Evolutionary conservation across 2,329 filamentous ascomycete species (phyloP), one percentile per base, ranked within the genome.

Genomic region (Metarhizium humberi): DNA sequence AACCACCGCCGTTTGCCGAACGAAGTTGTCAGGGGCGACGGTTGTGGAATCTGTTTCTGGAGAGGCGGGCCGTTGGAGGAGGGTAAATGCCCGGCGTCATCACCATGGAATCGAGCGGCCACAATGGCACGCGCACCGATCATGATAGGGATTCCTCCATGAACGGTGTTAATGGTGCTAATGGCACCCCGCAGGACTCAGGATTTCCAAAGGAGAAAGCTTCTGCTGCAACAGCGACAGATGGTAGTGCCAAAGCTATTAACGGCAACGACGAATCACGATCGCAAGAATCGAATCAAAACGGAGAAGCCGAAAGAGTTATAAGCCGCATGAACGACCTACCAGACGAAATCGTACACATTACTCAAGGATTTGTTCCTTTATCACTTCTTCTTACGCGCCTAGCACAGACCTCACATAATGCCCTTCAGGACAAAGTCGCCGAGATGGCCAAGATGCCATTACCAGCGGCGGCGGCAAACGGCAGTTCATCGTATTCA

Each of bases 321-420:
- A 36, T 18, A 54, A 56, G 36, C 11, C 53, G 73, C 57, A 78
- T 83, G 73, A 80, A 82, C 64, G 76, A 84, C 57, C 69, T 84
- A 1, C 82, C 82, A 11, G 77, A 81, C 56, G 80, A 84, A 64
- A 82, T 87, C 42, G 70, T 74, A 42, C 90, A 95, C 65, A 87
- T 95, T 56, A 86, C 86, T 0, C 76, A 85, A 56, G 86, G 84
- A 38, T 95, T 91, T 67, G 79, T 92, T 55, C 85, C 90, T 4
- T 78, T 97, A 20, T 84, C 85, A 4, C 80, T 80, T 14, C 74
- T 99, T 49, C 78, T 97, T 53, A 81, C 84, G 60, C 85, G 94
- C 61, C 80, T 94, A 42, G 86, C 89, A 38, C 91, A 96, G 70
- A 84, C 86, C 64, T 90, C 88, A 51, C 92, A 92, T 71, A 90